Evolutionary conservation across 2,329 filamentous ascomycete genomes (phyloP).

Genomic region (Emmonsiellopsis sp.): DNA sequence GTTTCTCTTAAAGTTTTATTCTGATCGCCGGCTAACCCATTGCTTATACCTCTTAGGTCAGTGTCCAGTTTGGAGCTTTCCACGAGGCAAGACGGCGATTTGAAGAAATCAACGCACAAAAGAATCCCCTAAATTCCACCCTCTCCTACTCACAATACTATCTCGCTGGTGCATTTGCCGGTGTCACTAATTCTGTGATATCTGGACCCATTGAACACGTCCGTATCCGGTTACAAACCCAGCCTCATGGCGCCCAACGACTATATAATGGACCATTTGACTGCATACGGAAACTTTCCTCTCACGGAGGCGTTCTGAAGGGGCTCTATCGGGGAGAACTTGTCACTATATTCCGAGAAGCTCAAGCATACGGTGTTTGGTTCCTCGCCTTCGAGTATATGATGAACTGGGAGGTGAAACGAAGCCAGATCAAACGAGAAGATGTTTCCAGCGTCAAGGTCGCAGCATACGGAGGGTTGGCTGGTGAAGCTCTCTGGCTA

Average conservation of each 20-base stretch:
- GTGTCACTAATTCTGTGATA: constrained; percentile 77
- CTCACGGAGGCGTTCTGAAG: constrained; percentile 55
- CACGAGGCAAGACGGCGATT: constrained; percentile 81
- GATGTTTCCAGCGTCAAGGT: constrained; percentile 78
- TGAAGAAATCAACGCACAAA: constrained; percentile 59
- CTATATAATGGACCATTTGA: constrained; percentile 81
- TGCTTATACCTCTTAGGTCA: constrained; percentile 39
- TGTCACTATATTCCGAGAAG: constrained; percentile 81
- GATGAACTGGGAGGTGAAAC: constrained; percentile 79
- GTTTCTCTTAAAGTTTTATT: no score
- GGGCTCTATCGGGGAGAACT: constrained; percentile 81
- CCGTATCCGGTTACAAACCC: constrained; percentile 89
- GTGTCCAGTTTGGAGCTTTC: constrained; percentile 97
- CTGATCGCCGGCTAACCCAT: no score
- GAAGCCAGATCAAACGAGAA: constrained; percentile 65
- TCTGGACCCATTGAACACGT: constrained; percentile 94
- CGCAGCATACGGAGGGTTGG: constrained; percentile 83
- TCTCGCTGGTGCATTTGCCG: constrained; percentile 80
- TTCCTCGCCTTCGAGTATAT: constrained; percentile 92
- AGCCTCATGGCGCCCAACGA: constrained; percentile 72
- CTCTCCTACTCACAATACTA: constrained; percentile 84
- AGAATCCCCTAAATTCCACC: constrained; percentile 29
- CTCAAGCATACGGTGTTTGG: constrained; percentile 91
- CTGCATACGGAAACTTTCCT: constrained; percentile 75
- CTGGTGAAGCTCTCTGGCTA: constrained; percentile 90